Percentiles rank a stretch among this genome's conserved stretches.
Conservation (phyloP, 805 yeast genomes). For the Ogataea salicorniae region DNA sequence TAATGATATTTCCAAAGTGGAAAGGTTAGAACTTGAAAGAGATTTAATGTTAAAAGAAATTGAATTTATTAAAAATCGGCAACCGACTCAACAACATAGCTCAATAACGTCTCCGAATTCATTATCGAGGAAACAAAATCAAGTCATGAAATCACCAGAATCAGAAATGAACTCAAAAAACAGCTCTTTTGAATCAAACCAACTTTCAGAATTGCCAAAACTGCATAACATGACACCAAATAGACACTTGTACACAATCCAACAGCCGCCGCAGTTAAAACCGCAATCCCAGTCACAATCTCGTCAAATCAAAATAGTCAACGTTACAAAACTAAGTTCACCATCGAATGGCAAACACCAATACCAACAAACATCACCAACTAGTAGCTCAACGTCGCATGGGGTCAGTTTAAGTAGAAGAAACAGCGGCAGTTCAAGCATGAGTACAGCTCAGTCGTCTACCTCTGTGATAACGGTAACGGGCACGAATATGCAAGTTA, state of each 20-base stretch:
- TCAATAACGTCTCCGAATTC: neutral
- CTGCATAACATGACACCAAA: conserved; percentile 8
- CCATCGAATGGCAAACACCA: neutral
- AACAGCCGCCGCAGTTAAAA: neutral
- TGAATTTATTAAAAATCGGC: conserved; percentile 17
- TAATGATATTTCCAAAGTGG: conserved; percentile 17
- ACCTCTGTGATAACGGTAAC: neutral
- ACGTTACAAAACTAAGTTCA: conserved; percentile 5
- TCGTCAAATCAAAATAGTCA: conserved; percentile 12
- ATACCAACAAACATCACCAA: too few relatives aligned
- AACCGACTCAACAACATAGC: neutral
- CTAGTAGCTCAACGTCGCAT: too few relatives aligned
- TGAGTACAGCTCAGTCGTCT: neutral
- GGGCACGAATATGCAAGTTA: neutral
- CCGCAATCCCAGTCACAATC: neutral
- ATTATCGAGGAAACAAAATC: neutral
- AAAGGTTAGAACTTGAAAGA: conserved; percentile 21
- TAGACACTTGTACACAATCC: conserved; percentile 2
- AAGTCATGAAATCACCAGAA: neutral
- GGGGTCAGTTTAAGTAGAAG: neutral
- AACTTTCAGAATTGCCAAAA: conserved; percentile 2
- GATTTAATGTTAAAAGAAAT: conserved; percentile 21
- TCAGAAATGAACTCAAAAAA: neutral
- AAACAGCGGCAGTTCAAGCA: neutral
- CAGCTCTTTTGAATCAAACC: neutral